Base-by-base conservation (phyloP, 768 basidiomycete species). In the Phanerodontia chrysosporium region DNA sequence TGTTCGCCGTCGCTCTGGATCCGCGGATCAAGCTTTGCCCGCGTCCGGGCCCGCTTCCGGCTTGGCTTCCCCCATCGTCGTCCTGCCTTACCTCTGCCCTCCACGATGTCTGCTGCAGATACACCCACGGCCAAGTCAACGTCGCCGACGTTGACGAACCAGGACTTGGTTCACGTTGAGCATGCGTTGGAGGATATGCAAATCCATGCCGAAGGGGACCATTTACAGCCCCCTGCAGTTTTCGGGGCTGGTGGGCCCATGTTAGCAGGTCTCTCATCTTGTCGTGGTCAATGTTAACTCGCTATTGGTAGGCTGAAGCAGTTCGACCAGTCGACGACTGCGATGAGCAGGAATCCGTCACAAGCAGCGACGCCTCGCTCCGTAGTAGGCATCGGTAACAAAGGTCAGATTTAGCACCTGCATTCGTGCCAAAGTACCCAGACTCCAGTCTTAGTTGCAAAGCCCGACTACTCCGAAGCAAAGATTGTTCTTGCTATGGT, bases 401-500 rank as follows among this genome's bases (percentile, higher is more conserved):
- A 93, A 80, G 92, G 92, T 91, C 64, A 51, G 49, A 21, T 58
- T 27, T 57, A 29, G 59, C 51, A 57, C 54, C 44, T 55, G 44
- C 14, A 13, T 46, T 22, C n/a, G 42, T n/a, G 4, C 55, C 56
- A 10, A 35, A 63, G 18, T 10, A 13, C 49, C 39, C 4, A 53
- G 1, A 29, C 28, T 30, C 10, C 14, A 7, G n/a, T n/a, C n/a
- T n/a, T n/a, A n/a, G 92, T 96, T 49, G 89, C 91, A 55, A 98
- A 96, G 72, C 97, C 97, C 5, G 97, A 99, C 69, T 98, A 98
- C 67, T 97, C 95, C 2, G 95, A 98, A 69, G 92, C 93, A 36
- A 99, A 98, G 82, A 97, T 99, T 64, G 94, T 99, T 7, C 83
- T 98, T 12, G 96, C 96, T 2, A 98, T 98, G 92, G 96, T 94